Conservation (phyloP, 768 basidiomycete species). For the Kondoa subrosea region DNA sequence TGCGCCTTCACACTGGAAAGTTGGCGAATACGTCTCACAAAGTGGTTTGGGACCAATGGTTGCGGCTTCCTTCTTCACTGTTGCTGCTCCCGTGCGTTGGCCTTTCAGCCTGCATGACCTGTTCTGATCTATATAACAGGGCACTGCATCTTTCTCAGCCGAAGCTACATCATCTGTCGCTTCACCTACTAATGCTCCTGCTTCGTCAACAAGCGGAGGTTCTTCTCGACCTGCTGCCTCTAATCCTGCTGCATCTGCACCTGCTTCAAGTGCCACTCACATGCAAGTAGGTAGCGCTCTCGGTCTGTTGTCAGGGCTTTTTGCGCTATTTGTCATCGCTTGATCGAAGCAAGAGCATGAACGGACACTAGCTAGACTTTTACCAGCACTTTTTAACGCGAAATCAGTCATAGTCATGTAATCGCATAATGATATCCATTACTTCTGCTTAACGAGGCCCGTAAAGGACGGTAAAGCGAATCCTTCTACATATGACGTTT, state of each 20-base stretch:
- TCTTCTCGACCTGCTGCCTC: background rate
- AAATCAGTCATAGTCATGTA: no score
- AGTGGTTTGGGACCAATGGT: conserved; percentile 15
- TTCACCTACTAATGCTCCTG: background rate
- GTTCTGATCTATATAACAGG: background rate
- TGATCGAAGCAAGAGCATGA: background rate
- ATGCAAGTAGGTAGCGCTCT: background rate
- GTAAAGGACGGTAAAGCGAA: no score
- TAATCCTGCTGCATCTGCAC: background rate
- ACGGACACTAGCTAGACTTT: no score
- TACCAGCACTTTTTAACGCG: no score
- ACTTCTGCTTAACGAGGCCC: no score
- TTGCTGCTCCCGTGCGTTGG: conserved; percentile 1
- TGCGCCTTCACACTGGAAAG: conserved; percentile 9
- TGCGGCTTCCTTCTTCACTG: conserved; percentile 19
- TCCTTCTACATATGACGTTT: no score
- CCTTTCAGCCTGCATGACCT: background rate
- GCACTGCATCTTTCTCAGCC: conserved; percentile 1
- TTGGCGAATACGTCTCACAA: conserved; percentile 9
- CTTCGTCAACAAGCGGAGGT: background rate
- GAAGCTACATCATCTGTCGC: background rate
- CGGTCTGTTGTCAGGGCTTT: background rate
- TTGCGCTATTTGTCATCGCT: background rate
- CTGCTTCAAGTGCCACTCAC: background rate
- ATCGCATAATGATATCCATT: no score